Evolutionary conservation across 148 eudicot genomes (phyloP).

Genomic region (Bassia scoparia): DNA sequence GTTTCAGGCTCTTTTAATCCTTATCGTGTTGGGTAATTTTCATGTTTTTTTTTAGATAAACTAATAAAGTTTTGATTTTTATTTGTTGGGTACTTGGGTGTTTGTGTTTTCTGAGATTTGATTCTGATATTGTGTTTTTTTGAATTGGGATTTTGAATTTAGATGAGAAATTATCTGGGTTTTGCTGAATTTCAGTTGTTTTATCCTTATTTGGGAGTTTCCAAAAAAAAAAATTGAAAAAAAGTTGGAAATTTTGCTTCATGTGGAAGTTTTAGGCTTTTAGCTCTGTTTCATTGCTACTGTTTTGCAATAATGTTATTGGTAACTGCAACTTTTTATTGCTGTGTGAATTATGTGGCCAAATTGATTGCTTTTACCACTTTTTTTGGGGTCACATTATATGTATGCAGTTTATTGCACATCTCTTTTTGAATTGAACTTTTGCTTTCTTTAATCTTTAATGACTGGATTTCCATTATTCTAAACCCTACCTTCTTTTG

Average conservation of each 20-base stretch:
- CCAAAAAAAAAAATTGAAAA: background rate
- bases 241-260: background rate
- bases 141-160: conserved; percentile 5
- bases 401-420: background rate
- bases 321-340: conserved; percentile 9
- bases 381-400: background rate
- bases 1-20: conserved; percentile 81
- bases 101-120: background rate
- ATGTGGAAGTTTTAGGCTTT: conserved; percentile 7
- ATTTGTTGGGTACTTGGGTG: background rate
- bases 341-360: background rate
- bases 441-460: background rate
- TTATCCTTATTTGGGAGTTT: background rate
- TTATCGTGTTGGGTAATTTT: conserved; percentile 71
- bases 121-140: background rate
- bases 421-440: conserved; percentile 2
- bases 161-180: conserved; percentile 15
- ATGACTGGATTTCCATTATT: conserved; percentile 8
- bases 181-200: background rate
- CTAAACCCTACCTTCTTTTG: background rate
- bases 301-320: conserved; percentile 8
- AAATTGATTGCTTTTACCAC: conserved; percentile 3
- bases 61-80: background rate
- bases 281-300: conserved; percentile 1
- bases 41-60: background rate